phyloP scores from a whole-genome alignment of 2,329 filamentous ascomycete species.

The Malbranchea zuffiana region DNA sequence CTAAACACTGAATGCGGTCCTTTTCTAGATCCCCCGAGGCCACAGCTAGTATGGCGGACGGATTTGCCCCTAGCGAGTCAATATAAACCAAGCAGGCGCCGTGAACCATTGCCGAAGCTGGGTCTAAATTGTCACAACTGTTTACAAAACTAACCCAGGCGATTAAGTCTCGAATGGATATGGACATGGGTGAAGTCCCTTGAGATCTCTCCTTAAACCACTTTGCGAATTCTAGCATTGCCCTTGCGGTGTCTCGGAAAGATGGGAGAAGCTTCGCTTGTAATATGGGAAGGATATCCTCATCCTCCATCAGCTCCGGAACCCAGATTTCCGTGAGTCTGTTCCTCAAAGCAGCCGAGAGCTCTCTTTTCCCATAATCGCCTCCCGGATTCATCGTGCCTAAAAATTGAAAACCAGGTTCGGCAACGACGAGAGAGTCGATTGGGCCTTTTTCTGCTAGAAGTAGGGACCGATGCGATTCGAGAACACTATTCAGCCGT shows the following conservation, averaged over 20 bases:
- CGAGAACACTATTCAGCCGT: constrained; percentile 88
- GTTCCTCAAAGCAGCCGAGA: constrained; percentile 89
- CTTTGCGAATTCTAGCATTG: constrained; percentile 75
- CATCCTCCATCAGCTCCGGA: constrained; percentile 68
- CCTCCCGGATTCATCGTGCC: constrained; percentile 99
- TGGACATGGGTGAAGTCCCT: constrained; percentile 60
- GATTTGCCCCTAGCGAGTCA: constrained; percentile 89
- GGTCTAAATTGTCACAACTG: constrained; percentile 42
- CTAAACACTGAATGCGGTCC: constrained; percentile 63
- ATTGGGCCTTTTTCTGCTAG: constrained; percentile 87
- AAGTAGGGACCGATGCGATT: constrained; percentile 73
- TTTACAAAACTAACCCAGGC: constrained; percentile 94
- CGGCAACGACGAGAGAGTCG: constrained; percentile 66
- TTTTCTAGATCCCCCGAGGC: constrained; percentile 57
- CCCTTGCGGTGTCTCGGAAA: constrained; percentile 48
- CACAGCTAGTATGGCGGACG: constrained; percentile 70
- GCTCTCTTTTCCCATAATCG: constrained; percentile 94
- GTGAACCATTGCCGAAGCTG: constrained; percentile 53
- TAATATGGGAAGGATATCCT: constrained; percentile 83
- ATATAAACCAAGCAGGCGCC: constrained; percentile 93
- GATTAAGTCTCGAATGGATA: constrained; percentile 86
- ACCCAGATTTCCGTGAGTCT: constrained; percentile 99
- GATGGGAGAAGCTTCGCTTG: constrained; percentile 55
- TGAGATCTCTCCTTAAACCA: constrained; percentile 83
- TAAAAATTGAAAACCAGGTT: constrained; percentile 81